Evolutionary conservation across 2,329 filamentous ascomycete genomes (phyloP), one percentile per base, ranked within the genome.

Genomic region (Nigrospora osmanthi): DNA sequence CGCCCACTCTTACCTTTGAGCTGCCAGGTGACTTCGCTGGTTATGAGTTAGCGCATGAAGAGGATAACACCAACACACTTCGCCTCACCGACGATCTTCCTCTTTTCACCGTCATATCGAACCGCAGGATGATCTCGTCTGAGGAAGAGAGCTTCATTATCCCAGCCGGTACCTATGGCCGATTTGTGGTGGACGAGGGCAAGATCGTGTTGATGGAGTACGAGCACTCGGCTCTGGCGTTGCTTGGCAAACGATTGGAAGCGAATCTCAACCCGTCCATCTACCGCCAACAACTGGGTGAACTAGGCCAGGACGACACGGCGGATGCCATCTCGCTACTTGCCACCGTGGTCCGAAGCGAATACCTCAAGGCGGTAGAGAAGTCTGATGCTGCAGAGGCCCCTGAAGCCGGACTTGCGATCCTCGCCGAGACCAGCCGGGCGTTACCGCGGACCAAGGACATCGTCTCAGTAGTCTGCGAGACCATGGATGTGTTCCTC

Each of bases 11-110:
- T 44, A 95, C 91, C 28, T 83, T 94, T 52, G 71, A 76, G 12
- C 73, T 95, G n/a, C 83, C 87, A 1, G 66, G 75, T 0, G 66
- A 76, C 31, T 95, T 95, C 60, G 75, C 76, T 36, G 79, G 78
- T 33, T 96, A 94, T 54, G 78, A 83, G 49, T 80, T 90, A 12
- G 81, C 85, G 35, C 81, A 86, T 43, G 90, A 96, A 64, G 88
- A 95, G 51, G 87, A 93, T 47, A 90, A 93, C 52, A 81, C 80
- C 23, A 93, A 94, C 54, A 80, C 80, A 15, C 86, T 96, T 48
- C 74, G 78, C 48, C 75, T 96, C 4, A 69, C 74, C 1, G 70
- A 75, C 38, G 74, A 82, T 42, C 67, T 90, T 9, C 72, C 80
- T 2, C 71, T 90, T 3, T 85, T 91, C 49, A 65, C 65, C 5